phyloP scores from a whole-genome alignment of 2,329 filamentous ascomycete species.

The Cryphonectria radicalis region DNA sequence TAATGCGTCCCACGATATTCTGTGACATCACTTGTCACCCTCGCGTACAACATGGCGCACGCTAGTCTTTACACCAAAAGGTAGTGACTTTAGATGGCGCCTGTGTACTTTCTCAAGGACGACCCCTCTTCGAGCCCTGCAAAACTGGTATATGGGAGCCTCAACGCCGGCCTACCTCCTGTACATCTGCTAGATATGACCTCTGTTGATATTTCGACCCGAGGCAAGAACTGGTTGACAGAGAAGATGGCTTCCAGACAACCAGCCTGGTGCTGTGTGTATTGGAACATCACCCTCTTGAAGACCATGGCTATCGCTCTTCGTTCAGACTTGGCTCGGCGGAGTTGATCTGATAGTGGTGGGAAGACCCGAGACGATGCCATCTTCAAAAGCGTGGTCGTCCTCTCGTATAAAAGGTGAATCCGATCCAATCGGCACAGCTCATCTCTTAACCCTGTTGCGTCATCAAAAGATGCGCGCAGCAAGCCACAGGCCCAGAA shows the following conservation, averaged over 20 bases:
- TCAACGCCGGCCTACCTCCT: background rate
- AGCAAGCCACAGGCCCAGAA: conserved; percentile 1
- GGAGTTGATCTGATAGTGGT: too few species aligned
- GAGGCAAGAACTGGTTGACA: background rate
- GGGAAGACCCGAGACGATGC: background rate
- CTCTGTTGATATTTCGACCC: background rate
- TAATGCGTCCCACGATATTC: background rate
- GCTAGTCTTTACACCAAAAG: background rate
- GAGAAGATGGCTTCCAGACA: background rate
- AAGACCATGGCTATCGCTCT: too few species aligned
- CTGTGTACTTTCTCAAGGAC: too few species aligned
- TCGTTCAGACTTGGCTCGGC: background rate
- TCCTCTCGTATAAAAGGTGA: background rate
- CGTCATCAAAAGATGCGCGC: conserved; percentile 10
- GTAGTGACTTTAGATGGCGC: background rate
- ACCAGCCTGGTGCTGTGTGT: too few species aligned
- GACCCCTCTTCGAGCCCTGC: too few species aligned
- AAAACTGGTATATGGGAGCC: too few species aligned
- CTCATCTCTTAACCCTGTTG: background rate
- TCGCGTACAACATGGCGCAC: background rate
- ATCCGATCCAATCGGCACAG: background rate
- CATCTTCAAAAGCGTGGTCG: background rate
- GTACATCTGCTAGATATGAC: background rate
- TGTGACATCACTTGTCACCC: background rate
- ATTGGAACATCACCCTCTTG: background rate